Conservation (phyloP, 768 basidiomycete genomes). For the Amanita jacksonii region DNA sequence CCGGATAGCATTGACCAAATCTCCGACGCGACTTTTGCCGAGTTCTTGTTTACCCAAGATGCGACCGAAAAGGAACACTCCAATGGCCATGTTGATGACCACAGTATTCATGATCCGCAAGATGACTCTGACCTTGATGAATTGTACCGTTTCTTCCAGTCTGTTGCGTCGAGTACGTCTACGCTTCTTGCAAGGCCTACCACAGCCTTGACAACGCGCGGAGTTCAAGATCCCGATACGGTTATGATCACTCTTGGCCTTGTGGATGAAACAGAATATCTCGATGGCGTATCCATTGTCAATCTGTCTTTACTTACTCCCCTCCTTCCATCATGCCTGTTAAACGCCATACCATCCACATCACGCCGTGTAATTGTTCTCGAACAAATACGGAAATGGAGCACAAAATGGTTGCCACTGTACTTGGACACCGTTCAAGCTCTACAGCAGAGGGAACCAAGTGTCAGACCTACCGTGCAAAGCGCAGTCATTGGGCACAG, state of each 20-base stretch:
- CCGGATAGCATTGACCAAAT: slow-evolving; percentile 39
- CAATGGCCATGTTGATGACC: slow-evolving; percentile 12
- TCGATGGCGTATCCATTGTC: slow-evolving; percentile 42
- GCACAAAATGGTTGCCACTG: slow-evolving; percentile 80
- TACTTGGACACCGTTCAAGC: slow-evolving; percentile 75
- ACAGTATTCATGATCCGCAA: neutral
- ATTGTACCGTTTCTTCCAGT: slow-evolving; percentile 55
- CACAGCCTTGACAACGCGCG: slow-evolving; percentile 41
- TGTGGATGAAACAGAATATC: slow-evolving; percentile 36
- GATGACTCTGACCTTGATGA: slow-evolving; percentile 19
- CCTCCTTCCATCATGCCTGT: slow-evolving; percentile 49
- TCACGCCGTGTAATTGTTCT: slow-evolving; percentile 66
- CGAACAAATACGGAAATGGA: slow-evolving; percentile 69
- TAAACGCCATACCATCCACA: slow-evolving; percentile 49
- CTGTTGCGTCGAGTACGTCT: slow-evolving; percentile 56
- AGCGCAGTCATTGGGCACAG: slow-evolving; percentile 51
- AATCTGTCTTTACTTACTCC: slow-evolving; percentile 63
- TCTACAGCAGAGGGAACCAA: slow-evolving; percentile 47
- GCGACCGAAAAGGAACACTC: slow-evolving; percentile 21
- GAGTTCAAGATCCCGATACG: slow-evolving; percentile 50
- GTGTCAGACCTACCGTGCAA: slow-evolving; percentile 44
- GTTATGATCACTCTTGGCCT: slow-evolving; percentile 66
- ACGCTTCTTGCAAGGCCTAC: slow-evolving; percentile 52
- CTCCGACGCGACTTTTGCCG: slow-evolving; percentile 45
- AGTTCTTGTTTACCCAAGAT: slow-evolving; percentile 48